Base-by-base conservation (phyloP, 345 rosid species). In the Ceriops tagal region DNA sequence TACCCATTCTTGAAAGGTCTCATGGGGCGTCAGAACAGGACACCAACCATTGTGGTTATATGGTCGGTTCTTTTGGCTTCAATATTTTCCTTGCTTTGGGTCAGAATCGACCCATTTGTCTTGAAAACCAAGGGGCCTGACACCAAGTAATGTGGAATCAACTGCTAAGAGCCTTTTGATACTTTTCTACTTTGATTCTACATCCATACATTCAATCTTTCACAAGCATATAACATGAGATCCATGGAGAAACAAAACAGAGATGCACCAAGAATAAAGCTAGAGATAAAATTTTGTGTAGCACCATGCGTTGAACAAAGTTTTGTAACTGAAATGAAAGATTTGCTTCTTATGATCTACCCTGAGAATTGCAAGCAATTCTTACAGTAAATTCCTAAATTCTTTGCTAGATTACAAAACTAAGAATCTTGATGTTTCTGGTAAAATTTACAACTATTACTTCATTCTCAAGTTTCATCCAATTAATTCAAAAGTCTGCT, bases 1-100 rank as follows among this genome's bases (percentile, higher is more conserved):
- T 95, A 95, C 75, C 96, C 96, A 13, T 95, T 95, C 97, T 96
- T 92, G 53, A 95, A 92, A 83, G 99, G 97, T 80, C 82, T 92
- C 31, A 92, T 95, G 99, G 99, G 97, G 56, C 82, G 86, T 66
- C 97, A 95, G 78, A 92, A 95, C 86, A 77, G 97, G 75, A 92
- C 97, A 28, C 99, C 96, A 0, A 95, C 99, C 32, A 95, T 95
- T 70, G 96, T 95, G 62, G 96, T 95, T 62, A 92, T 92, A 58
- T 95, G 99, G 99, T 95, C 97, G 5, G 79, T 95, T 37, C 91
- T 95, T 34, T 70, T 95, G 80, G 97, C 97, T 20, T 92, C 97
- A n/a, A 90, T 90, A 82, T 92, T 95, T 86, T 95, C 97, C 69
- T 81, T 95, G 89, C 88, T 92, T 68, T 92, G 97, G 96, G 97